Conservation (phyloP, 768 basidiomycete genomes). For the Naganishia onofrii region DNA sequence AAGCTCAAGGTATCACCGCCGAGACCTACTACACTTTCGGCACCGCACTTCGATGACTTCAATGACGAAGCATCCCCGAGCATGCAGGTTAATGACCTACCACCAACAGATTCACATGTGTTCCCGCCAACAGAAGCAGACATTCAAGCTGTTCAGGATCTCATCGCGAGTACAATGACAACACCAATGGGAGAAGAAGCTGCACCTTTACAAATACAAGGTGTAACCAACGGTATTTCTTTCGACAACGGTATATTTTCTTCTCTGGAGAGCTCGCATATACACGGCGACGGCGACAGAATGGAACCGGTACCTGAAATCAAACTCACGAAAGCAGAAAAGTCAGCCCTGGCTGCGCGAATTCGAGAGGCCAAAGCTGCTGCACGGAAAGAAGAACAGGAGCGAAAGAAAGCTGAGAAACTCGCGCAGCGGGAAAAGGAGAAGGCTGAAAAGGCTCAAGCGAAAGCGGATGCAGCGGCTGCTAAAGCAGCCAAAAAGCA, state of each 20-base stretch:
- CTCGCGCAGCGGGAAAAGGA: conserved; percentile 23
- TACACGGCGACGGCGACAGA: neutral
- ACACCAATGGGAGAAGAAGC: conserved; percentile 1
- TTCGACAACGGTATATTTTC: conserved; percentile 7
- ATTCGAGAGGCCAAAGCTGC: conserved; percentile 21
- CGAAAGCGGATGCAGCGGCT: conserved; percentile 35
- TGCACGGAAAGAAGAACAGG: conserved; percentile 21
- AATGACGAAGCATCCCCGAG: conserved; percentile 5
- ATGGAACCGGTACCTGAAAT: neutral
- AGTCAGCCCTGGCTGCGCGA: conserved; percentile 17
- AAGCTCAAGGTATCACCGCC: conserved; percentile 19
- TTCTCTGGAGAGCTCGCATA: conserved; percentile 1
- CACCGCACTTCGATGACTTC: neutral
- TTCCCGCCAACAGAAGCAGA: conserved; percentile 15
- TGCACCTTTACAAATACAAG: conserved; percentile 5
- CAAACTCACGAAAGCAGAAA: conserved; percentile 24
- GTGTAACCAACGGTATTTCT: neutral
- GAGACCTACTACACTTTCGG: neutral
- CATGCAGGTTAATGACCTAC: neutral
- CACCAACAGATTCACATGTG: neutral
- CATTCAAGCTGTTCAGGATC: conserved; percentile 18
- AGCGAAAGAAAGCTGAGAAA: conserved; percentile 15
- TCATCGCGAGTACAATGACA: conserved; percentile 6
- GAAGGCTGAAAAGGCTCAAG: conserved; percentile 35
- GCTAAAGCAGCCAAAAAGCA: conserved; percentile 33